Conservation (phyloP, 176 grass and related monocot species). For the Oryza nivara region DNA sequence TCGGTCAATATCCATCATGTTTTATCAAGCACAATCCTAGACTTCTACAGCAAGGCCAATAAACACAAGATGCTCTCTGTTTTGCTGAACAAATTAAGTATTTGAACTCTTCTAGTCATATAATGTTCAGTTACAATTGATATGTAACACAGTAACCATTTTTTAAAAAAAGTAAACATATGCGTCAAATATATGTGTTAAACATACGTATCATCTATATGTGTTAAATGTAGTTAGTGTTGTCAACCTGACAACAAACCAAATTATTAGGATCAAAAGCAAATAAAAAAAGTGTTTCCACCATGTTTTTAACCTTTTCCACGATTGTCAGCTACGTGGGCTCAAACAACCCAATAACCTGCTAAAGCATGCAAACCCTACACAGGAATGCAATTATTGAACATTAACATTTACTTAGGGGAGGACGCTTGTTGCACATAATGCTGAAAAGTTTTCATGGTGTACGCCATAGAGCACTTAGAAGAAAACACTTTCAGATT, state of each 20-base stretch:
- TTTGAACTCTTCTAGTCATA: too few relatives aligned
- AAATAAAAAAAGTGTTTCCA: conserved; percentile 20
- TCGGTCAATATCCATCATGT: too few relatives aligned
- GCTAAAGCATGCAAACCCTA: conserved; percentile 40
- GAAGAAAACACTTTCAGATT: background rate
- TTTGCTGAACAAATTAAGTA: background rate
- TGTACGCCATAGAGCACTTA: background rate
- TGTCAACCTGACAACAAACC: background rate
- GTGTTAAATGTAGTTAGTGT: background rate
- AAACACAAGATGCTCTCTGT: background rate
- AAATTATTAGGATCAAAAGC: background rate
- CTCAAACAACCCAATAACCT: conserved; percentile 13
- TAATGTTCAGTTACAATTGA: too few relatives aligned
- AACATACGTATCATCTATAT: background rate
- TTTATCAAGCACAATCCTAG: too few relatives aligned
- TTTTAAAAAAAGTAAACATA: too few relatives aligned
- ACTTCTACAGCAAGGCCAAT: too few relatives aligned
- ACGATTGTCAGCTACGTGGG: conserved; percentile 32
- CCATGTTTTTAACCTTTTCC: conserved; percentile 40
- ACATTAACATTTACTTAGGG: conserved; percentile 38
- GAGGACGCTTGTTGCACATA: conserved; percentile 30
- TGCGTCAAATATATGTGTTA: too few relatives aligned
- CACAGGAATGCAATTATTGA: conserved; percentile 42
- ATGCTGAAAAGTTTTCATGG: background rate
- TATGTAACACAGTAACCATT: too few relatives aligned